Conservation (phyloP, 1,284 basidiomycete species). For the Apiotrichum montevideense region DNA sequence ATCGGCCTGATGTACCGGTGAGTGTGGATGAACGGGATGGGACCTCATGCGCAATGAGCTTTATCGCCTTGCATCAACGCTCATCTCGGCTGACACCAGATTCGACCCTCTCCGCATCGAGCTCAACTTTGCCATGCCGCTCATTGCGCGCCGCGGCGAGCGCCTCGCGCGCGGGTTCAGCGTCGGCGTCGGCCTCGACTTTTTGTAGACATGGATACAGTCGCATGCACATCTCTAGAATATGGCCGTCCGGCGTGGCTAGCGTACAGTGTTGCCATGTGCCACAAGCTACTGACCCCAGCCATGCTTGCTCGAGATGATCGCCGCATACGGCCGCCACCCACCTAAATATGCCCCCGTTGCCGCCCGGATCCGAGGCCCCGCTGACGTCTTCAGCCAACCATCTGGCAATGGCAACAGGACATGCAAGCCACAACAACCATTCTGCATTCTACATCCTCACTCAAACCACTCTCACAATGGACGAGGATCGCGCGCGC, state of each 20-base stretch:
- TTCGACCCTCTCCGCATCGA: slow-evolving; percentile 56
- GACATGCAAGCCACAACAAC: no score
- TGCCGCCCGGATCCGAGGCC: not conserved
- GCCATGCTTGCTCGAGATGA: not conserved
- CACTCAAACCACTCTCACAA: not conserved
- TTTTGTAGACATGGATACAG: slow-evolving; percentile 38
- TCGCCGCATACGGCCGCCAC: no score
- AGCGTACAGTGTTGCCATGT: no score
- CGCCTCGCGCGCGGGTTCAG: slow-evolving; percentile 74
- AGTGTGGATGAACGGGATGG: slow-evolving; percentile 1
- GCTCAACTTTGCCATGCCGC: slow-evolving; percentile 84
- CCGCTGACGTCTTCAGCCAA: not conserved
- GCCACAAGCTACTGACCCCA: no score
- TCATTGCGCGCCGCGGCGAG: slow-evolving; percentile 72
- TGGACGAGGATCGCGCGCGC: slow-evolving; percentile 9
- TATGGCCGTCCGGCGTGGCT: no score
- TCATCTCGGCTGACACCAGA: slow-evolving; percentile 9
- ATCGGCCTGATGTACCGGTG: slow-evolving; percentile 79
- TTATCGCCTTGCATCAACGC: not conserved
- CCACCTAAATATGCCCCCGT: not conserved
- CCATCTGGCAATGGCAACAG: not conserved
- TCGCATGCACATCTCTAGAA: slow-evolving; percentile 7
- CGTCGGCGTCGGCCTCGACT: slow-evolving; percentile 87
- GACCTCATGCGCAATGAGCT: not conserved
- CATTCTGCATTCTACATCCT: not conserved